Evolutionary conservation across 331 rosid genomes (phyloP).

Genomic region (Saraca asoca): DNA sequence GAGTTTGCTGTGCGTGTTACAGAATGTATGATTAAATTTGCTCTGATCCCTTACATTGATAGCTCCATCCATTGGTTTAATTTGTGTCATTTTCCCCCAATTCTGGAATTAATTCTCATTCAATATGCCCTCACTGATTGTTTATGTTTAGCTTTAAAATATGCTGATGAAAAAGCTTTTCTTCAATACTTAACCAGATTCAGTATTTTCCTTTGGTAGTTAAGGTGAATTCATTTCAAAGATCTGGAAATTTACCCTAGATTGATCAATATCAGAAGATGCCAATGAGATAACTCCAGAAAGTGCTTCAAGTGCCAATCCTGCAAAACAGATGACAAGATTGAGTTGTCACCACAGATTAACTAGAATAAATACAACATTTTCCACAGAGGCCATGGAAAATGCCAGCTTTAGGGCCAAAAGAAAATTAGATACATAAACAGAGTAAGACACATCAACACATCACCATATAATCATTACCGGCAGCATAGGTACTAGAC

Average conservation of each 20-base stretch:
- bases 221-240: neutral
- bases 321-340: constrained; percentile 47
- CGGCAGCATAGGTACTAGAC: constrained; percentile 96
- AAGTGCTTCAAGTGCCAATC: constrained; percentile 93
- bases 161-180: neutral
- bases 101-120: too few species aligned
- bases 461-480: constrained; percentile 46
- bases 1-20: too few species aligned
- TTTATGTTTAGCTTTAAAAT: too few species aligned
- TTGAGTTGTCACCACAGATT: constrained; percentile 25
- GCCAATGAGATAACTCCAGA: constrained; percentile 83
- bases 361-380: constrained; percentile 10
- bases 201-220: neutral
- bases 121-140: too few species aligned
- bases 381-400: constrained; percentile 4
- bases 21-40: too few species aligned
- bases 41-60: too few species aligned
- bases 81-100: too few species aligned
- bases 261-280: constrained; percentile 77
- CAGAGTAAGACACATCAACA: constrained; percentile 18
- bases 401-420: constrained; percentile 4
- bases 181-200: neutral
- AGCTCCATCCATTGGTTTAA: too few species aligned
- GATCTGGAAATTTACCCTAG: constrained; percentile 53
- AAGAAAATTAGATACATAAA: constrained; percentile 3